These are phyloP conservation scores for Pisolithus sp. DNA, from an alignment of 768 basidiomycete species.

Conservation along the genomic window DNA sequence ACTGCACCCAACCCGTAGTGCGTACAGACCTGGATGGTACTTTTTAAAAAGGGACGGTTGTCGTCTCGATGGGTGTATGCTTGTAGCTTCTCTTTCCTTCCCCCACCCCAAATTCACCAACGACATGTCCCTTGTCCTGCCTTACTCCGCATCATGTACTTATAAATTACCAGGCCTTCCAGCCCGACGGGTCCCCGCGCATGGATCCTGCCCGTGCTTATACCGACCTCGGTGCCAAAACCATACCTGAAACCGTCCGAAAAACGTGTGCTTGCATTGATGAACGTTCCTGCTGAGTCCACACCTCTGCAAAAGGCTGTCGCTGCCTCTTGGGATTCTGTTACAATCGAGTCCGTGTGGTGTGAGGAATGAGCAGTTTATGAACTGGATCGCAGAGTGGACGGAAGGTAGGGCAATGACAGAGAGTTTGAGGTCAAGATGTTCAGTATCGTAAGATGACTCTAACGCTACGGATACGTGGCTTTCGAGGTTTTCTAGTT, in stretches of 20 bases:
- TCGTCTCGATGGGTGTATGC: constrained; percentile 35
- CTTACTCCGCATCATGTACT: constrained; percentile 84
- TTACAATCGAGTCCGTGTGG: constrained; percentile 92
- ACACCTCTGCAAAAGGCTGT: constrained; percentile 79
- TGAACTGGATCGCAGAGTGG: constrained; percentile 71
- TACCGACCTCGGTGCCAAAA: constrained; percentile 96
- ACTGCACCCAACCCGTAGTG: not conserved
- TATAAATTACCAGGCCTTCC: constrained; percentile 92
- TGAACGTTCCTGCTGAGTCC: constrained; percentile 87
- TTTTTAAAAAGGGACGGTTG: constrained; percentile 19
- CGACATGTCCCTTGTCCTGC: constrained; percentile 73
- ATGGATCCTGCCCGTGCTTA: constrained; percentile 94
- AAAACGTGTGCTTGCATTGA: constrained; percentile 94
- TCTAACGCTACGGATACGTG: constrained; percentile 49
- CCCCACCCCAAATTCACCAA: constrained; percentile 75
- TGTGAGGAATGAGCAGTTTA: constrained; percentile 92
- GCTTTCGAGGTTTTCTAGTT: constrained; percentile 31
- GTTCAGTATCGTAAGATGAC: constrained; percentile 80
- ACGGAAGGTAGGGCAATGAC: constrained; percentile 72
- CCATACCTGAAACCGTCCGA: constrained; percentile 96
- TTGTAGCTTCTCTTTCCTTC: constrained; percentile 67
- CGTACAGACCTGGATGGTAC: not conserved
- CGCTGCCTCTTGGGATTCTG: constrained; percentile 62
- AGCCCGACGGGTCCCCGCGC: constrained; percentile 94
- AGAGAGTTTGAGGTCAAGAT: constrained; percentile 79